A percentile compares a stretch with the other conserved stretches of the same genome.
These are phyloP conservation scores for Russula virescens DNA, from an alignment of 768 basidiomycete genomes.

Conservation along the genomic window DNA sequence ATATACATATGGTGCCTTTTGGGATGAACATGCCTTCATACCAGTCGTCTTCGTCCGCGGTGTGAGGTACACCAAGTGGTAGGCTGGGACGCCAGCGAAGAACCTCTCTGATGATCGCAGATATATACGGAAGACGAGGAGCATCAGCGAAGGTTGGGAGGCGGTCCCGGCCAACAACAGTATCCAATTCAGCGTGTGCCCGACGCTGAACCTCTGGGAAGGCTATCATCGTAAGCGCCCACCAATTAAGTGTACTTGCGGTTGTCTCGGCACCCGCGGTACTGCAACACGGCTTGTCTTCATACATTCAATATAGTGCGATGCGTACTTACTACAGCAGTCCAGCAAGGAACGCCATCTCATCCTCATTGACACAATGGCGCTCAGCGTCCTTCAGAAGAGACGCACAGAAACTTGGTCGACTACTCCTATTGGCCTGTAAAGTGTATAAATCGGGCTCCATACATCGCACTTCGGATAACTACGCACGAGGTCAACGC, in stretches of 20 bases:
- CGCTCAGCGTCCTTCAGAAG: neutral
- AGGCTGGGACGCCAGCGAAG: slow-evolving; percentile 12
- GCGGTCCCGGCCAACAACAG: slow-evolving; percentile 15
- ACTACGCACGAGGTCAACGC: slow-evolving; percentile 1
- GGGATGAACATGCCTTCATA: slow-evolving; percentile 32
- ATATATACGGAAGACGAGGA: slow-evolving; percentile 22
- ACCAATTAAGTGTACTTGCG: slow-evolving; percentile 1
- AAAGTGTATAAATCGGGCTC: neutral
- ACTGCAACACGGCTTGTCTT: neutral
- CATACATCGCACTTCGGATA: neutral
- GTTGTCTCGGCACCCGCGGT: slow-evolving; percentile 13
- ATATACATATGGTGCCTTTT: slow-evolving; percentile 32
- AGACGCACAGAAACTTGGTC: slow-evolving; percentile 2
- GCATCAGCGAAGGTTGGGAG: slow-evolving; percentile 21
- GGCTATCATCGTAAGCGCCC: slow-evolving; percentile 15
- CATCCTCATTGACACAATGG: neutral
- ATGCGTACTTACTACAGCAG: neutral
- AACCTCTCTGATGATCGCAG: slow-evolving; percentile 20
- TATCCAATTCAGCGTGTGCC: slow-evolving; percentile 22
- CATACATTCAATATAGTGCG: neutral
- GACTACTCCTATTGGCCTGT: neutral
- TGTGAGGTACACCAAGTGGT: neutral
- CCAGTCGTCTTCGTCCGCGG: slow-evolving; percentile 27
- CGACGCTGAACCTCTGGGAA: slow-evolving; percentile 14
- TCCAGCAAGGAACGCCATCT: slow-evolving; percentile 4